Conservation (phyloP, 176 grass and related monocot species). For the Rhynchospora pubera region DNA sequence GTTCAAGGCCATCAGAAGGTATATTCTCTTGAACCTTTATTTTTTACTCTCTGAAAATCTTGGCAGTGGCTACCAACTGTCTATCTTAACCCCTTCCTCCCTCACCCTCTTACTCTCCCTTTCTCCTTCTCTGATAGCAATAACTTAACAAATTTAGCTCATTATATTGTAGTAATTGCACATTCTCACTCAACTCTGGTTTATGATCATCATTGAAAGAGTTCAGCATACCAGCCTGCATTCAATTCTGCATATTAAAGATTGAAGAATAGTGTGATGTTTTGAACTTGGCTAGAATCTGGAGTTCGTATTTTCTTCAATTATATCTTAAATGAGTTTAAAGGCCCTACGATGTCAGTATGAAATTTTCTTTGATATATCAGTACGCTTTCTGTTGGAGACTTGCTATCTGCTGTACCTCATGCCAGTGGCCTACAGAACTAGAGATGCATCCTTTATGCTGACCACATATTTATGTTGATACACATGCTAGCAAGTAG, state of each 20-base stretch:
- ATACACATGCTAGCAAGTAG: too few relatives aligned
- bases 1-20: slow-evolving; percentile 34
- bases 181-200: neutral
- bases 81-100: too few relatives aligned
- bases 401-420: neutral
- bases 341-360: neutral
- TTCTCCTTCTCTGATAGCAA: neutral
- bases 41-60: neutral
- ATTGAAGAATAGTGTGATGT: neutral
- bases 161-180: neutral
- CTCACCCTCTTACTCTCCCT: neutral
- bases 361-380: neutral
- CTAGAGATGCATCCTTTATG: neutral
- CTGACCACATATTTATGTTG: too few relatives aligned
- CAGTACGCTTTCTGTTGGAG: neutral
- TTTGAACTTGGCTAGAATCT: neutral
- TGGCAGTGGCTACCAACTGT: too few relatives aligned
- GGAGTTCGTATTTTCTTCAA: neutral
- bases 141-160: neutral
- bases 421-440: neutral
- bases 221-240: neutral
- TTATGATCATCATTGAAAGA: neutral
- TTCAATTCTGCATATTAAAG: neutral
- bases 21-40: slow-evolving; percentile 5
- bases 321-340: neutral